A percentile compares a stretch with the other conserved stretches of the same genome.
Evolutionary conservation across 2,329 filamentous ascomycete genomes (phyloP).

Genomic region (Thermothelomyces thermophilus): DNA sequence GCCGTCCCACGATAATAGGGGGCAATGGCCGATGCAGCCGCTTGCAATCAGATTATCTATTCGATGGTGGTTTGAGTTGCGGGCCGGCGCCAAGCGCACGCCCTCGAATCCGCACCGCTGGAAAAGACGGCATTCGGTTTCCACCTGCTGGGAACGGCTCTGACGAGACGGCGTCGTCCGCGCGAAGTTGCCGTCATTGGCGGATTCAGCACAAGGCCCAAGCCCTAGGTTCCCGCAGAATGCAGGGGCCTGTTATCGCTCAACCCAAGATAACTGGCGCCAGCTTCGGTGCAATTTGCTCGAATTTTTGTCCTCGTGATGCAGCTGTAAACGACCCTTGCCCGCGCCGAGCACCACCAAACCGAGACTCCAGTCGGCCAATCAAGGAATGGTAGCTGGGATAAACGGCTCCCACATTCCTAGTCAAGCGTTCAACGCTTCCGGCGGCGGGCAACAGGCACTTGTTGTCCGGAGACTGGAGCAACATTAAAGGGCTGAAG

Average conservation of each 20-base stretch:
- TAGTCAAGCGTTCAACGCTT: conserved; percentile 1
- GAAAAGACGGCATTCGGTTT: conserved; percentile 19
- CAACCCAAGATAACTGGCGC: conserved; percentile 6
- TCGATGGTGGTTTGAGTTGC: background rate
- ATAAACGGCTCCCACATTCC: background rate
- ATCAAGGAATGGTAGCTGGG: conserved; percentile 2
- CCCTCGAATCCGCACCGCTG: background rate
- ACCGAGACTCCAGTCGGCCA: conserved; percentile 5
- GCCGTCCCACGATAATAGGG: no score
- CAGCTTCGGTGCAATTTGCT: conserved; percentile 14
- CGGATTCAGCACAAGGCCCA: conserved; percentile 8
- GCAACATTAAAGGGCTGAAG: background rate
- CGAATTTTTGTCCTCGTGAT: conserved; percentile 25
- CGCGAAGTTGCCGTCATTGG: conserved; percentile 11
- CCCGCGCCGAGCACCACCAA: conserved; percentile 13
- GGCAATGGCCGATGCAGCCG: no score
- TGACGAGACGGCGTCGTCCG: conserved; percentile 19
- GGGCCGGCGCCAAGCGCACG: background rate
- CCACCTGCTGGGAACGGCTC: conserved; percentile 24
- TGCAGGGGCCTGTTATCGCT: conserved; percentile 15
- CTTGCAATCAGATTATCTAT: no score
- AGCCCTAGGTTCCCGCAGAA: conserved; percentile 11
- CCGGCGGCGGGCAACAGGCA: background rate
- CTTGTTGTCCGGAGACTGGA: background rate
- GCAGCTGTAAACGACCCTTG: conserved; percentile 13